These are phyloP conservation scores for Xylaria sp. DNA, from an alignment of 2,329 filamentous ascomycete species.

Conservation along the genomic window DNA sequence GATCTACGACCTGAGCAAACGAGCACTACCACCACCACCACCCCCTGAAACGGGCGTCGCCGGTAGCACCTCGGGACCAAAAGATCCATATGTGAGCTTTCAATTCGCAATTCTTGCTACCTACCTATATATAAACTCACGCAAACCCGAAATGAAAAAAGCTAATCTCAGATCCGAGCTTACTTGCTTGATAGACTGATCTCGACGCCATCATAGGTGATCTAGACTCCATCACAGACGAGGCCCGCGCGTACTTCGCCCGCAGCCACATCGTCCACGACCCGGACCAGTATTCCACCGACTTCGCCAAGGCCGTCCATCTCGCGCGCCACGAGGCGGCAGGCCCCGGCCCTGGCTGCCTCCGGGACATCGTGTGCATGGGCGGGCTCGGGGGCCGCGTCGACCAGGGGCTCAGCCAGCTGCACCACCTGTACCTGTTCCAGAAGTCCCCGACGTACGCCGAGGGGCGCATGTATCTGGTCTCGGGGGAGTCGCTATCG, in stretches of 20 bases:
- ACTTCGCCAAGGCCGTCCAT: slow-evolving; percentile 83
- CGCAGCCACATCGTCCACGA: slow-evolving; percentile 70
- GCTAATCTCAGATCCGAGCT: not conserved
- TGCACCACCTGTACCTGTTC: slow-evolving; percentile 80
- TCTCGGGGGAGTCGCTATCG: slow-evolving; percentile 81
- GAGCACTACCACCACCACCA: too few species aligned
- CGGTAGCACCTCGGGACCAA: not conserved
- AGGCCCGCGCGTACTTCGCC: slow-evolving; percentile 68
- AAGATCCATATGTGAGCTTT: slow-evolving; percentile 17
- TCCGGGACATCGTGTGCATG: slow-evolving; percentile 75
- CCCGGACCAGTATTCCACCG: slow-evolving; percentile 84
- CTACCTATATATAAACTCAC: too few species aligned
- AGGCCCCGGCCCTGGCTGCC: too few species aligned
- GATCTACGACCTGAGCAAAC: slow-evolving; percentile 55
- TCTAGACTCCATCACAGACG: slow-evolving; percentile 77
- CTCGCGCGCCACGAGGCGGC: slow-evolving; percentile 32
- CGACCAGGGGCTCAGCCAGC: slow-evolving; percentile 87
- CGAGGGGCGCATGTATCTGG: slow-evolving; percentile 71
- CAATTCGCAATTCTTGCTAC: too few species aligned
- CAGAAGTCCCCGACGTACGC: slow-evolving; percentile 54
- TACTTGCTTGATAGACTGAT: slow-evolving; percentile 53
- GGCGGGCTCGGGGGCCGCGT: slow-evolving; percentile 89
- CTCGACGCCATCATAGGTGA: slow-evolving; percentile 84
- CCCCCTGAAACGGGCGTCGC: not conserved
- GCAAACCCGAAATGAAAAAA: not conserved